phyloP scores from a whole-genome alignment of 495 filamentous ascomycete species.

The Hypoxylon trugodes region DNA sequence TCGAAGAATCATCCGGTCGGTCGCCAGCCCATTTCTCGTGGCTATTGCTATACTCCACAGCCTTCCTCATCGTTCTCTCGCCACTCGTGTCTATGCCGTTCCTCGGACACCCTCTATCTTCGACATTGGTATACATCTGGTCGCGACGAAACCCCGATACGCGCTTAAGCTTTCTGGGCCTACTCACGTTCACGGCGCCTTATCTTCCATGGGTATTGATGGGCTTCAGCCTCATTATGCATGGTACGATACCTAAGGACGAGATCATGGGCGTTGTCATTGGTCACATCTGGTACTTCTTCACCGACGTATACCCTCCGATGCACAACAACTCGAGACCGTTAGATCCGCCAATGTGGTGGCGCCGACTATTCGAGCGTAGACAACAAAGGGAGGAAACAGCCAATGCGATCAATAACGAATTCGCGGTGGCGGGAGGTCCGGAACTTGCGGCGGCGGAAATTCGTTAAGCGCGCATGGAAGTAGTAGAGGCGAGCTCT shows the following conservation, averaged over 20 bases:
- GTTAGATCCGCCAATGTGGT: constrained; percentile 90
- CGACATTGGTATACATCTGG: constrained; percentile 98
- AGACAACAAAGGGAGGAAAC: constrained; percentile 54
- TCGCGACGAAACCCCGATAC: constrained; percentile 93
- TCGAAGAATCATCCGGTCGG: constrained; percentile 90
- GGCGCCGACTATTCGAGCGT: constrained; percentile 83
- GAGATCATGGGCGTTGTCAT: constrained; percentile 93
- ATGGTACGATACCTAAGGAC: constrained; percentile 89
- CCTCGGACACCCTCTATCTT: constrained; percentile 87
- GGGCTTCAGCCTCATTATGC: constrained; percentile 84
- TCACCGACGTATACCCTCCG: constrained; percentile 93
- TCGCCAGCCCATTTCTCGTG: constrained; percentile 94
- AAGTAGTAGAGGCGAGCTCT: background rate
- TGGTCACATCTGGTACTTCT: constrained; percentile 98
- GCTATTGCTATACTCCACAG: constrained; percentile 85
- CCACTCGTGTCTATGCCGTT: constrained; percentile 89
- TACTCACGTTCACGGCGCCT: constrained; percentile 91
- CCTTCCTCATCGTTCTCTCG: constrained; percentile 78
- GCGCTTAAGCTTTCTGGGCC: constrained; percentile 85
- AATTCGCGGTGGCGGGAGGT: constrained; percentile 59
- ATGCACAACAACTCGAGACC: constrained; percentile 86
- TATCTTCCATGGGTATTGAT: constrained; percentile 98
- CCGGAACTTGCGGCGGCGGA: constrained; percentile 50
- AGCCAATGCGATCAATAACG: constrained; percentile 58
- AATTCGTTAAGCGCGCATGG: constrained; percentile 27